Evolutionary conservation across 2,329 filamentous ascomycete species (phyloP), one percentile per base, ranked within the genome.

Genomic region (Zarea fungicola): DNA sequence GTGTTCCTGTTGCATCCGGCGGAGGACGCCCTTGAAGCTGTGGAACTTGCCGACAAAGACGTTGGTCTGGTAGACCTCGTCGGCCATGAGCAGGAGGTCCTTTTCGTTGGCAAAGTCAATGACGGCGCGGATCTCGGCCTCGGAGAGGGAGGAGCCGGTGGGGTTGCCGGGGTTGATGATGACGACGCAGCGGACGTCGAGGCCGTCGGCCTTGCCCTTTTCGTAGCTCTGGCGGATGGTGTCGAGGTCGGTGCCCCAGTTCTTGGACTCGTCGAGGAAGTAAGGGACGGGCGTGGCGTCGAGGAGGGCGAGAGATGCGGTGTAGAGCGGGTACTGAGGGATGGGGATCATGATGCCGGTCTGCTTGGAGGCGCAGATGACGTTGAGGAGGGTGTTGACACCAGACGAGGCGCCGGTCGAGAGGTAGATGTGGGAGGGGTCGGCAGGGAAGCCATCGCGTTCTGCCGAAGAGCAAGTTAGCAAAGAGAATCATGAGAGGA

Each of bases 61-160:
- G 69, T 99, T 99, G 64, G 93, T 97, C 73, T 99, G 93, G 80
- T 99, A 99, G 31, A 99, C 93, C 70, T 99, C 93, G 63, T 99
- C 93, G 45, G 93, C 93, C 61, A 99, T 81, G 56, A 97, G 76
- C 49, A 97, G 90, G 22, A 99, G 78, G 59, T 85, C 82, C 75
- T 96, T 83, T 66, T 91, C 77, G 23, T 83, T 84, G 32, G 93
- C 92, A 55, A 96, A 86, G 55, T 93, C 82, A 57, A 97, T 78
- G n/a, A 97, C 88, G 44, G 79, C 77, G 61, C 85, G 83, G 67
- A 99, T 84, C 62, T 96, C 89, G 18, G 82, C 77, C 56, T 86
- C 79, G 29, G 84, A 75, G 16, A 99, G 80, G 46, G 85, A 93
- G 43, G 90, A 89, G 57, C 93, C 93, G 3, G 93, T 99, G 4